Base-by-base conservation (phyloP, 1,139 yeast genomes). In the Arxiozyma telluris region DNA sequence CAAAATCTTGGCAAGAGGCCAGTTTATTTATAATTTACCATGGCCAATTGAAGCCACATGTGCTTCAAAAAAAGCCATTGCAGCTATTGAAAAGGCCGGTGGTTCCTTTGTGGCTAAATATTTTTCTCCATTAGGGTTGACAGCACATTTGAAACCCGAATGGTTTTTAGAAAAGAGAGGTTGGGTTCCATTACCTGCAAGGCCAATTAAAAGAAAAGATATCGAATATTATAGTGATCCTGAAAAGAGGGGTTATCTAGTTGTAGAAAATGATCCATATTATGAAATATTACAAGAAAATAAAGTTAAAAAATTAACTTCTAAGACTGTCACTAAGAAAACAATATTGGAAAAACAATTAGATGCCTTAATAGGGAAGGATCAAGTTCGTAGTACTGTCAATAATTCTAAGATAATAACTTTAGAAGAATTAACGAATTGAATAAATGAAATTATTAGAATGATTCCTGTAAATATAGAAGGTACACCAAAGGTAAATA, bases 181-280 rank as follows among this genome's bases (percentile, higher is more conserved):
- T 22, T 81, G 90, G 59, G 72, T 91, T 25, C 98, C 98, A 34
- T 71, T 89, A 59, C 83, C 82, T 53, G 94, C 98, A 4, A 81
- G 91, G 70, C 98, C 98, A 25, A 85, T 84, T 9, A 83, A 81
- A 61, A 81, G 88, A 71, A 84, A 88, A 73, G 90, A 86, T 64
- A 83, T 93, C 57, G 82, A 80, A 58, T 89, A 77, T 71, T 93
- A 93, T 72, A 80, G 93, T 49, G 79, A 81, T 67, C 78, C 79
- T 7, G 83, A 77, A 43, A 83, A 82, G 66, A 79, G 90, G 60
- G 98, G 98, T 3, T 91, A 88, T 67, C 73, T 91, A 63, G 72
- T 65, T 17, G 69, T 70, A 52, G 74, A 71, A 54, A 64, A 68
- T 45, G 63, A 68, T 51, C 67, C 68, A 41, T 65, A 67, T 44